Conservation (phyloP, 2,329 filamentous ascomycete species). For the Arthrobotrys sphaeroides region DNA sequence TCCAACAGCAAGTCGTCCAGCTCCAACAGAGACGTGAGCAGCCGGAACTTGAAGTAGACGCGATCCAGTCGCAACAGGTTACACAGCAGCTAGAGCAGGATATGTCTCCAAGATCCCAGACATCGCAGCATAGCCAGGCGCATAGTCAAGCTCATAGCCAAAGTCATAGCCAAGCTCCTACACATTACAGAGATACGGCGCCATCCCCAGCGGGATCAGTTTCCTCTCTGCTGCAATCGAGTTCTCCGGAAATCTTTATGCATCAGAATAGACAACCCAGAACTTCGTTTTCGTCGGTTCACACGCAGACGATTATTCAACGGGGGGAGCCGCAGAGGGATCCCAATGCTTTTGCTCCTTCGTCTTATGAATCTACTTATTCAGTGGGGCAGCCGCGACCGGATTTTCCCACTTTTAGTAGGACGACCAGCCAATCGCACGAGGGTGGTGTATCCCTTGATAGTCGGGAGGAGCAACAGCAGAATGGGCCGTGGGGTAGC, state of each 20-base stretch:
- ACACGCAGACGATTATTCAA: slow-evolving; percentile 22
- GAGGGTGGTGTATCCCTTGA: slow-evolving; percentile 52
- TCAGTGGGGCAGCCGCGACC: slow-evolving; percentile 49
- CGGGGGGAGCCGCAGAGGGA: slow-evolving; percentile 35
- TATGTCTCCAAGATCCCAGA: slow-evolving; percentile 49
- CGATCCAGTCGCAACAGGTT: slow-evolving; percentile 27
- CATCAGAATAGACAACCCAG: slow-evolving; percentile 46
- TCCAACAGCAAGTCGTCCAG: slow-evolving; percentile 51
- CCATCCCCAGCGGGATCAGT: slow-evolving; percentile 51
- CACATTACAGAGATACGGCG: slow-evolving; percentile 46
- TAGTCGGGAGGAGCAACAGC: slow-evolving; percentile 27
- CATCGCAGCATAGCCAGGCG: slow-evolving; percentile 43
- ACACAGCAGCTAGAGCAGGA: slow-evolving; percentile 43
- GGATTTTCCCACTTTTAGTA: slow-evolving; percentile 44
- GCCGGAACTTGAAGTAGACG: slow-evolving; percentile 46
- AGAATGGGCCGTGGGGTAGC: slow-evolving; percentile 47
- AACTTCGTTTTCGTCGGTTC: slow-evolving; percentile 49
- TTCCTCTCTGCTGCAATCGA: slow-evolving; percentile 50
- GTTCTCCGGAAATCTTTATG: slow-evolving; percentile 53
- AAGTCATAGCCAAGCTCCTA: slow-evolving; percentile 16
- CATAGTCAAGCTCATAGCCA: slow-evolving; percentile 30
- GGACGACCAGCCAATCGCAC: slow-evolving; percentile 42
- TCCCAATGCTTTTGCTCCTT: slow-evolving; percentile 49
- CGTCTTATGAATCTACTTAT: slow-evolving; percentile 47
- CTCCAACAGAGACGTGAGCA: slow-evolving; percentile 49